phyloP scores from a whole-genome alignment of 2,329 filamentous ascomycete species.

The Arthrobotrys pseudoclavata region DNA sequence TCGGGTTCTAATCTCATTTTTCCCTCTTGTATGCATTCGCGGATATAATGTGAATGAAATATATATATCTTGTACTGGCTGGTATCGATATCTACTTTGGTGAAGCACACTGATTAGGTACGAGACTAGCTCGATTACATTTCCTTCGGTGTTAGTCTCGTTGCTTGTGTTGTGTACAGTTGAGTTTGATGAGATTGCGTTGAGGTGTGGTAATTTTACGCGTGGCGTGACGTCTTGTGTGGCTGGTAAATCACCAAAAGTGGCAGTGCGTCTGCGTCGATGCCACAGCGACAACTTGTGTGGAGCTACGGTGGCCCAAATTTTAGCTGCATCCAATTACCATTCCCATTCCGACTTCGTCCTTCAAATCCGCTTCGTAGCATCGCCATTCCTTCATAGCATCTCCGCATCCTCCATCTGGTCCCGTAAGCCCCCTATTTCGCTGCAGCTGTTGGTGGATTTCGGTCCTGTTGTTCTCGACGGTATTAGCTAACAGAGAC shows the following conservation, averaged over 20 bases:
- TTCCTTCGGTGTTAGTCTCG: too few relatives aligned
- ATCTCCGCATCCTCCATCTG: constrained; percentile 31
- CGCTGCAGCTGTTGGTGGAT: neutral
- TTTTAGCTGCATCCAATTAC: constrained; percentile 56
- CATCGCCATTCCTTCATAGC: constrained; percentile 36
- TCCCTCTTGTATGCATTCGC: neutral
- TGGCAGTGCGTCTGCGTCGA: constrained; percentile 27
- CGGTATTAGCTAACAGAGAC: constrained; percentile 17
- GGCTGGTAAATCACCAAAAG: constrained; percentile 20
- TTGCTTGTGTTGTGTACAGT: neutral
- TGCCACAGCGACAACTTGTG: constrained; percentile 56
- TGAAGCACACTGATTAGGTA: too few relatives aligned
- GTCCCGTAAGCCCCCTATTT: constrained; percentile 18
- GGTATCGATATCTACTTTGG: too few relatives aligned
- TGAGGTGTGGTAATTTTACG: constrained; percentile 6
- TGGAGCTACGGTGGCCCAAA: constrained; percentile 61
- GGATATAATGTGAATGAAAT: neutral
- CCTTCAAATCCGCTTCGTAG: constrained; percentile 22
- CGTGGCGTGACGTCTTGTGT: constrained; percentile 24
- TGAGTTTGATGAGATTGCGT: neutral
- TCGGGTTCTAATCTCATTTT: neutral
- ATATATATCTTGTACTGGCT: too few relatives aligned
- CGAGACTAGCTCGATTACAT: too few relatives aligned
- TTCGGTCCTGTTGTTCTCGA: constrained; percentile 8
- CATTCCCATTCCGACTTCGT: constrained; percentile 19